Conservation (phyloP, 306 rosid species). For the Vigna trinervia region DNA sequence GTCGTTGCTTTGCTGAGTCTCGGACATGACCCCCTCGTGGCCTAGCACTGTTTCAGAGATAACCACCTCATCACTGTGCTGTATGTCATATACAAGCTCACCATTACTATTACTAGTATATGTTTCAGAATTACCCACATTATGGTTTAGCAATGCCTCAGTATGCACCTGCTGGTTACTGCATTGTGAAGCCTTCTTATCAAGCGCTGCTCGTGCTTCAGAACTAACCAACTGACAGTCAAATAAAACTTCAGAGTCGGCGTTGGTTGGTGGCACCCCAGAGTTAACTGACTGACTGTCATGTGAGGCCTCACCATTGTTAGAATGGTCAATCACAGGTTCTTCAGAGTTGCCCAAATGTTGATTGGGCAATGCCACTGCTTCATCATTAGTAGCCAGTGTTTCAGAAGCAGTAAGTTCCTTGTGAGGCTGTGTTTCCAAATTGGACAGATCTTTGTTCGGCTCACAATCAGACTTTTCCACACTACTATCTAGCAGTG, state of each 20-base stretch:
- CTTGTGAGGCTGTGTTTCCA: slow-evolving; percentile 13
- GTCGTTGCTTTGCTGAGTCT: slow-evolving; percentile 24
- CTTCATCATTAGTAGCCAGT: slow-evolving; percentile 42
- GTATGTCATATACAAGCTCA: slow-evolving; percentile 36
- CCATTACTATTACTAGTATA: slow-evolving; percentile 18
- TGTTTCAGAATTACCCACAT: slow-evolving; percentile 19
- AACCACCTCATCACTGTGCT: slow-evolving; percentile 22
- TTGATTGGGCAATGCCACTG: slow-evolving; percentile 21
- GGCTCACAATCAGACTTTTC: slow-evolving; percentile 35
- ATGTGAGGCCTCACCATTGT: slow-evolving; percentile 36
- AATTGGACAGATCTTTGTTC: slow-evolving; percentile 37
- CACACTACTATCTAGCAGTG: slow-evolving; percentile 21
- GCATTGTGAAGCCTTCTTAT: background rate
- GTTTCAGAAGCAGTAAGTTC: slow-evolving; percentile 40
- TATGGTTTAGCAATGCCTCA: slow-evolving; percentile 24
- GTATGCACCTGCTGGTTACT: slow-evolving; percentile 9
- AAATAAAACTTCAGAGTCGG: background rate
- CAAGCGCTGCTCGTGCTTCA: slow-evolving; percentile 33
- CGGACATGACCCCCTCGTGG: slow-evolving; percentile 15
- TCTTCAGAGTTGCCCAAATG: slow-evolving; percentile 29
- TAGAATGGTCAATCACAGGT: slow-evolving; percentile 16
- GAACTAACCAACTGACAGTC: slow-evolving; percentile 33
- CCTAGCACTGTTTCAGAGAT: slow-evolving; percentile 24
- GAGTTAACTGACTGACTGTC: slow-evolving; percentile 30
- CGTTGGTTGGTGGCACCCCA: slow-evolving; percentile 31